Evolutionary conservation across 768 basidiomycete genomes (phyloP).

Genomic region (Ephemerocybe angulata): DNA sequence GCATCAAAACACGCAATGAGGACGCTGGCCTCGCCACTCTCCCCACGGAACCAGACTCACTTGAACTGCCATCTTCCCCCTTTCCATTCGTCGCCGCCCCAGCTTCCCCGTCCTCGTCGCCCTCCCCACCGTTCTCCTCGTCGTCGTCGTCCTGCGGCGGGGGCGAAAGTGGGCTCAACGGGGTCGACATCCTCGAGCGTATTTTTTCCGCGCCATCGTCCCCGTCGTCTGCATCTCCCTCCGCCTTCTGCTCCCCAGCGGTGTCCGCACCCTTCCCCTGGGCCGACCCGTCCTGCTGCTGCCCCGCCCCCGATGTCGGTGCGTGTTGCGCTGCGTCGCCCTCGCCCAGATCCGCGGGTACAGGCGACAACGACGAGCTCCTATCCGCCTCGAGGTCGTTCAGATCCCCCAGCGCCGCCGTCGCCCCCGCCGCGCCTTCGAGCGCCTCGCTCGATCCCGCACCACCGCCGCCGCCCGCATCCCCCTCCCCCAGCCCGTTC

Average conservation of each 20-base stretch:
- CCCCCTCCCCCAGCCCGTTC: not conserved
- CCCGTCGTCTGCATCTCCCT: constrained; percentile 37
- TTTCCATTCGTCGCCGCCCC: constrained; percentile 3
- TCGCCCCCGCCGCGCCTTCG: not conserved
- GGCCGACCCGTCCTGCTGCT: constrained; percentile 30
- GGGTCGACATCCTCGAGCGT: constrained; percentile 58
- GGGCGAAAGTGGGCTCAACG: constrained; percentile 74
- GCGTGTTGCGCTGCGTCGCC: constrained; percentile 10
- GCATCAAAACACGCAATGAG: not conserved
- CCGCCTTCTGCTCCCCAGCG: constrained; percentile 27
- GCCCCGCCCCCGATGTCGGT: constrained; percentile 22
- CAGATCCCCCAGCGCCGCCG: not conserved
- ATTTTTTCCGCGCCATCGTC: constrained; percentile 11
- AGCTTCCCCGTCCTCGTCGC: constrained; percentile 14
- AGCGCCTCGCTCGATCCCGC: not conserved
- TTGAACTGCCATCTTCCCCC: not conserved
- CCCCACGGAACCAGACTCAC: not conserved
- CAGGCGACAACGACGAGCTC: constrained; percentile 56
- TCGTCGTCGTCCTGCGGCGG: constrained; percentile 53
- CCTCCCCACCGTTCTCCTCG: constrained; percentile 15
- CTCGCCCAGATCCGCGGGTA: constrained; percentile 43
- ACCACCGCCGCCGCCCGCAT: not conserved
- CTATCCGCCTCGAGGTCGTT: constrained; percentile 28
- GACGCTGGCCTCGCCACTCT: not conserved
- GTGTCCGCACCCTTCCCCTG: constrained; percentile 16